These are phyloP conservation scores for Phytophthora rubi DNA, from an alignment of 352 stramenopile species.

Conservation along the genomic window DNA sequence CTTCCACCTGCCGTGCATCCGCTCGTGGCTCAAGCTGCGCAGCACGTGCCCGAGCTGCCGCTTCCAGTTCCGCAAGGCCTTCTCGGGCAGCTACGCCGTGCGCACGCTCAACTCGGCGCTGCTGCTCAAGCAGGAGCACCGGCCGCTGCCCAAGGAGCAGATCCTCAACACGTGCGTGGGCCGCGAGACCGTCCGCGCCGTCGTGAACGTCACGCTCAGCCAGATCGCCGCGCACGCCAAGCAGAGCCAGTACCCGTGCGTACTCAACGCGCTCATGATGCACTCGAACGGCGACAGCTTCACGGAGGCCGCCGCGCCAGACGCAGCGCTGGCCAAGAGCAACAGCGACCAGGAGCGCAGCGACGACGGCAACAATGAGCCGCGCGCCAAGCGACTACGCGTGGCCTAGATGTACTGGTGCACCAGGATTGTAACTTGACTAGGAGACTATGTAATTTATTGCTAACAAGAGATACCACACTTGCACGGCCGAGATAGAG, in stretches of 20 bases:
- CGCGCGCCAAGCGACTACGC: slow-evolving; percentile 37
- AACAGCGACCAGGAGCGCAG: slow-evolving; percentile 27
- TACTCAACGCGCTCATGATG: slow-evolving; percentile 85
- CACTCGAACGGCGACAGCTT: slow-evolving; percentile 77
- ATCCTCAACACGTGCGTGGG: slow-evolving; percentile 65
- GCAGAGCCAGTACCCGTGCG: slow-evolving; percentile 76
- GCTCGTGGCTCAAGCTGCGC: slow-evolving; percentile 93
- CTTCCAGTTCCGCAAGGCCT: slow-evolving; percentile 89
- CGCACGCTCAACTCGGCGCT: slow-evolving; percentile 83
- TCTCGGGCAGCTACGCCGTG: slow-evolving; percentile 80
- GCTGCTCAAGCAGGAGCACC: slow-evolving; percentile 70
- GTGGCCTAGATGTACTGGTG: slow-evolving; percentile 28
- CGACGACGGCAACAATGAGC: slow-evolving; percentile 21
- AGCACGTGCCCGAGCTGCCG: slow-evolving; percentile 95
- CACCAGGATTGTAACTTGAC: slow-evolving; percentile 28
- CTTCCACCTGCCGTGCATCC: slow-evolving; percentile 94
- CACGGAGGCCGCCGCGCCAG: slow-evolving; percentile 39
- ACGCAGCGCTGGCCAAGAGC: slow-evolving; percentile 51
- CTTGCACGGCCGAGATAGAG: slow-evolving; percentile 20
- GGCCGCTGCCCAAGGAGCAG: slow-evolving; percentile 54
- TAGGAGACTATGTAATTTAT: slow-evolving; percentile 42
- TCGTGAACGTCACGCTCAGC: slow-evolving; percentile 84
- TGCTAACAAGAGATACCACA: slow-evolving; percentile 17
- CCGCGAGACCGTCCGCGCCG: slow-evolving; percentile 65
- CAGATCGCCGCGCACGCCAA: slow-evolving; percentile 62